Conservation (phyloP, 352 stramenopile genomes). For the Phytopythium kandeliae region DNA sequence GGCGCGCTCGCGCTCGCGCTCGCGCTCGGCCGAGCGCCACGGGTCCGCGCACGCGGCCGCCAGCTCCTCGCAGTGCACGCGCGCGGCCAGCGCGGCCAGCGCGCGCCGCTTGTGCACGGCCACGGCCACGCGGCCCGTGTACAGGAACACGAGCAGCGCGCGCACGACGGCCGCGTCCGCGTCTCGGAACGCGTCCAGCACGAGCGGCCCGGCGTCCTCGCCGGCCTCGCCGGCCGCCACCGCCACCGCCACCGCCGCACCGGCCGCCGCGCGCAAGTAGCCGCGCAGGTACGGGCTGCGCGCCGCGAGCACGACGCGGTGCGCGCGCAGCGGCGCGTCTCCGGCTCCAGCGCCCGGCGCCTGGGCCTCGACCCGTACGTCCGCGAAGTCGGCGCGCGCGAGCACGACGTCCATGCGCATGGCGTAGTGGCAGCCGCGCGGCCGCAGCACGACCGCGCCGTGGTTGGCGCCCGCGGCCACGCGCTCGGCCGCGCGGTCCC, state of each 20-base stretch:
- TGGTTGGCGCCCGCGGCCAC: conserved; percentile 70
- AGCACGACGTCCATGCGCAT: conserved; percentile 55
- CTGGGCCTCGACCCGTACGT: conserved; percentile 42
- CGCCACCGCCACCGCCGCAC: too few relatives aligned
- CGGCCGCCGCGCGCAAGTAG: conserved; percentile 28
- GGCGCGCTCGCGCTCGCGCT: conserved; percentile 14
- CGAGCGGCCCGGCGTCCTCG: conserved; percentile 10
- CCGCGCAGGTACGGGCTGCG: conserved; percentile 55
- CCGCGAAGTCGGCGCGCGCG: conserved; percentile 38
- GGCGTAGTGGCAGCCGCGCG: conserved; percentile 57
- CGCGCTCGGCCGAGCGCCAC: conserved; percentile 23
- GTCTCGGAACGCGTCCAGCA: conserved; percentile 49
- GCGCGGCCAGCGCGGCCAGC: conserved; percentile 42
- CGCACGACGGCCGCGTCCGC: conserved; percentile 56
- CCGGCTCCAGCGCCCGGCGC: conserved; percentile 3
- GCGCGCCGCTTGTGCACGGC: conserved; percentile 54
- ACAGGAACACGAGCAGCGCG: conserved; percentile 64
- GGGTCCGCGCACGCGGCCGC: conserved; percentile 40
- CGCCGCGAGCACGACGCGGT: conserved; percentile 53
- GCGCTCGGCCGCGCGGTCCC: conserved; percentile 46
- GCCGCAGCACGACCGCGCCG: conserved; percentile 43
- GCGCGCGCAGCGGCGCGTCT: conserved; percentile 20
- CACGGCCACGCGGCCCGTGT: conserved; percentile 62
- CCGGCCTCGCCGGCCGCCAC: neutral
- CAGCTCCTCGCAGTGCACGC: conserved; percentile 48